Evolutionary conservation across 1,139 yeast genomes (phyloP).

Genomic region (Debaryomyces singareniensis): DNA sequence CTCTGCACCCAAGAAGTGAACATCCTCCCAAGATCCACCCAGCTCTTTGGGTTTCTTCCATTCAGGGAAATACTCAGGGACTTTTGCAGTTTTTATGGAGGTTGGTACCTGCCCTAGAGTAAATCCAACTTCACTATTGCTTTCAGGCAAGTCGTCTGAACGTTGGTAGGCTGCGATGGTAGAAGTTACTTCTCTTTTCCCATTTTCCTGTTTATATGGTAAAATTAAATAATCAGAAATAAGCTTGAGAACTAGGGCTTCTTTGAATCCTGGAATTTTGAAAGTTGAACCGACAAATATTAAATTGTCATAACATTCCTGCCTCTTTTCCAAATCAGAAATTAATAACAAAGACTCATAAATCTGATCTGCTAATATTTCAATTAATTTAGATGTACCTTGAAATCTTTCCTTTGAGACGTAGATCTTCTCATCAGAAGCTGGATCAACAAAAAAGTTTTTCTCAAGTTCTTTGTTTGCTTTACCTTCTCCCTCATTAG

Average conservation of each 20-base stretch:
- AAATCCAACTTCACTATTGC: conserved; percentile 19
- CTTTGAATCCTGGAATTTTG: conserved; percentile 69
- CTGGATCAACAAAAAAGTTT: conserved; percentile 58
- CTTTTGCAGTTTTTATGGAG: conserved; percentile 57
- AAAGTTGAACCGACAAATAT: conserved; percentile 74
- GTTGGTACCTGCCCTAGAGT: conserved; percentile 65
- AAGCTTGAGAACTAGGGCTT: conserved; percentile 57
- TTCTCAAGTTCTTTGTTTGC: conserved; percentile 57
- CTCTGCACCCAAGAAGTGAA: conserved; percentile 78
- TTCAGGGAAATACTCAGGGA: conserved; percentile 90
- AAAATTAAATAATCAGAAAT: conserved; percentile 51
- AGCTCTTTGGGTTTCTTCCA: conserved; percentile 69
- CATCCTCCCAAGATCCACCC: conserved; percentile 66
- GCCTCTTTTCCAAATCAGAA: conserved; percentile 66
- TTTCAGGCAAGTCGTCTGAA: conserved; percentile 26
- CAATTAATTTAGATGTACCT: conserved; percentile 60
- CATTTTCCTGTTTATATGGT: conserved; percentile 24
- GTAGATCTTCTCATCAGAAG: conserved; percentile 43
- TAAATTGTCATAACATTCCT: conserved; percentile 82
- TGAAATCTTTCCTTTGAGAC: conserved; percentile 87
- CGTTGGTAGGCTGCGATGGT: conserved; percentile 42
- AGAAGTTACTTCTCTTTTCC: conserved; percentile 25
- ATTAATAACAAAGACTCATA: conserved; percentile 48
- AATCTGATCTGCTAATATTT: conserved; percentile 47
- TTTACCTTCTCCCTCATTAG: conserved; percentile 26